A percentile compares a stretch with the other conserved stretches of the same genome.
These are phyloP conservation scores for Datura wrightii DNA, from an alignment of 257 asterid species.

Conservation along the genomic window DNA sequence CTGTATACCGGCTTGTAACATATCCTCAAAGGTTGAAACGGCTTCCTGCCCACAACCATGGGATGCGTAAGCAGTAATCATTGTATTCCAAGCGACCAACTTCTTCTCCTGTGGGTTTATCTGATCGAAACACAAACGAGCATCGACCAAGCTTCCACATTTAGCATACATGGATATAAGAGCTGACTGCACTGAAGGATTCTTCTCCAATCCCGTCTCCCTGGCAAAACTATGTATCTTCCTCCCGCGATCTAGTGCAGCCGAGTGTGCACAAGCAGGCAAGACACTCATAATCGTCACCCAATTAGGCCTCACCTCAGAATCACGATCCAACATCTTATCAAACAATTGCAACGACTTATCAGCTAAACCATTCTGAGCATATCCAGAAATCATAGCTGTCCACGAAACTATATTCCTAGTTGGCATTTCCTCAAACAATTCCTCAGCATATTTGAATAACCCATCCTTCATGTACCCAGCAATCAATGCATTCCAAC, in stretches of 20 bases:
- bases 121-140: conserved; percentile 61
- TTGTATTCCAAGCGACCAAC: conserved; percentile 76
- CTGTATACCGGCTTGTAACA: conserved; percentile 59
- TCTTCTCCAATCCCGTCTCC: conserved; percentile 65
- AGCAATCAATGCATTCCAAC: conserved; percentile 76
- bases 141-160: conserved; percentile 78
- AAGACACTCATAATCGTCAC: conserved; percentile 81
- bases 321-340: conserved; percentile 49
- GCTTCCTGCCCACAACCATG: conserved; percentile 71
- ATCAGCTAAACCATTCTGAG: conserved; percentile 74
- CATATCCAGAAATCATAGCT: conserved; percentile 82
- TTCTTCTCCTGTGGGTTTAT: conserved; percentile 49
- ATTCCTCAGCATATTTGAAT: conserved; percentile 51
- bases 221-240: conserved; percentile 57
- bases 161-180: conserved; percentile 83
- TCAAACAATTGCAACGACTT: conserved; percentile 68
- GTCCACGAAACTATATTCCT: conserved; percentile 85
- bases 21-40: conserved; percentile 58
- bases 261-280: conserved; percentile 75
- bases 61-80: conserved; percentile 81
- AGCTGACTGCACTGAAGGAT: conserved; percentile 69
- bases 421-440: conserved; percentile 60
- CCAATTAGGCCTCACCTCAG: conserved; percentile 81
- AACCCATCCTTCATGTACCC: conserved; percentile 80
- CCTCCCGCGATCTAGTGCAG: conserved; percentile 69